Percentiles rank a stretch among this genome's conserved stretches.
phyloP scores from a whole-genome alignment of 225 moss, liverwort and hornwort species.

The Lunularia cruciata region DNA sequence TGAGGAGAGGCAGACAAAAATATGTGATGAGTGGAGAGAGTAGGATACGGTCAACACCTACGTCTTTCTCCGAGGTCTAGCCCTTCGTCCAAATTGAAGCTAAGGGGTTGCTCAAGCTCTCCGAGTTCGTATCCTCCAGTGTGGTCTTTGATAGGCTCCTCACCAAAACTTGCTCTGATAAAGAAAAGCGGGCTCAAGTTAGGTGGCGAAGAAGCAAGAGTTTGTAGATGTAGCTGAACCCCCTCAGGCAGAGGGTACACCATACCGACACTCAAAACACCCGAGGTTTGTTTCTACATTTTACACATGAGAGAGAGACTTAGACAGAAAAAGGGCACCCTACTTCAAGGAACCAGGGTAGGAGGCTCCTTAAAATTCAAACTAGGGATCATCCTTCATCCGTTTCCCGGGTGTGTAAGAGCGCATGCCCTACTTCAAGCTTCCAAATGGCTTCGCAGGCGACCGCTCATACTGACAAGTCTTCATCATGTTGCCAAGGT shows the following conservation, averaged over 20 bases:
- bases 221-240: not conserved
- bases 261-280: slow-evolving; percentile 1
- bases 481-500: too few relatives aligned
- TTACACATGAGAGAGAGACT: too few relatives aligned
- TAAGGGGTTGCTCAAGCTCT: slow-evolving; percentile 57
- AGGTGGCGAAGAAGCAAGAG: slow-evolving; percentile 10
- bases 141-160: slow-evolving; percentile 51
- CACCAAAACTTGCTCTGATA: slow-evolving; percentile 48
- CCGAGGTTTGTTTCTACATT: too few relatives aligned
- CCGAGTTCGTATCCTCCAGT: slow-evolving; percentile 55
- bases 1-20: not conserved
- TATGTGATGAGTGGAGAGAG: not conserved
- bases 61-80: slow-evolving; percentile 51
- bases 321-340: too few relatives aligned
- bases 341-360: too few relatives aligned
- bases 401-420: too few relatives aligned
- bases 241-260: not conserved
- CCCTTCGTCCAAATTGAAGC: slow-evolving; percentile 52
- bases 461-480: too few relatives aligned
- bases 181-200: slow-evolving; percentile 20
- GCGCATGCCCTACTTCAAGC: not conserved
- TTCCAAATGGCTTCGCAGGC: too few relatives aligned
- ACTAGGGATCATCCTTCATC: too few relatives aligned
- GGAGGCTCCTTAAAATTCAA: too few relatives aligned
- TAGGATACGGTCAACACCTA: slow-evolving; percentile 29